Base-by-base conservation (phyloP, 2,329 filamentous ascomycete genomes). In the Fusarium sp. region DNA sequence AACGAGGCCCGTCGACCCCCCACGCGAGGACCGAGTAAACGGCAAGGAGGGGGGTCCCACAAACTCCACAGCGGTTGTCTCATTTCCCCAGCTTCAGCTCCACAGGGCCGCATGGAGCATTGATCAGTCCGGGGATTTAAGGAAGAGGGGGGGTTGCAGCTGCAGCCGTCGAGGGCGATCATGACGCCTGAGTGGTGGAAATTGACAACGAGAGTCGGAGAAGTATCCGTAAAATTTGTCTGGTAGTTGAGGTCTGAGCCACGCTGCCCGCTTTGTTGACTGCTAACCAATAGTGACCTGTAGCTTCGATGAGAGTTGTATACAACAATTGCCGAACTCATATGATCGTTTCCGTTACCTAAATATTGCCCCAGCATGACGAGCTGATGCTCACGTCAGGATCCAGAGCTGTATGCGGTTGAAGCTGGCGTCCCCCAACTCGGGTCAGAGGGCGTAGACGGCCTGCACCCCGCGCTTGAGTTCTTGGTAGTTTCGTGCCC, bases 51-150 rank as follows among this genome's bases (percentile, higher is more conserved):
- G 35, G 64, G 68, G 61, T 62, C 56, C 65, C 68, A 65, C 61
- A 52, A 54, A 58, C 68, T 68, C 66, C 57, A 68, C 62, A 27
- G 24, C 35, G 11, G 24, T 24, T 31, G 56, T 39, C 39, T 54
- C 35, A 31, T 52, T 59, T 58, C 59, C 65, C 60, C 58, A 35
- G 48, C 56, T 54, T 45, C 41, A 64, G 65, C 60, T 71, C 65
- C 68, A 69, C 68, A 65, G 24, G 35, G 33, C 61, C 65, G 29
- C 66, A 68, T 62, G 37, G 22, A 52, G 64, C 31, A 70, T 50
- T 60, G 59, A 60, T 64, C 54, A 45, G 35, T 45, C 64, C 52
- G 64, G 64, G 68, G 64, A 64, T 50, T 48, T 62, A 52, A 64
- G 37, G 60, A 63, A 43, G 37, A 31, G 22, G 37, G 37, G 37